phyloP scores from a whole-genome alignment of 768 basidiomycete genomes.

The Boletus rubropictus region DNA sequence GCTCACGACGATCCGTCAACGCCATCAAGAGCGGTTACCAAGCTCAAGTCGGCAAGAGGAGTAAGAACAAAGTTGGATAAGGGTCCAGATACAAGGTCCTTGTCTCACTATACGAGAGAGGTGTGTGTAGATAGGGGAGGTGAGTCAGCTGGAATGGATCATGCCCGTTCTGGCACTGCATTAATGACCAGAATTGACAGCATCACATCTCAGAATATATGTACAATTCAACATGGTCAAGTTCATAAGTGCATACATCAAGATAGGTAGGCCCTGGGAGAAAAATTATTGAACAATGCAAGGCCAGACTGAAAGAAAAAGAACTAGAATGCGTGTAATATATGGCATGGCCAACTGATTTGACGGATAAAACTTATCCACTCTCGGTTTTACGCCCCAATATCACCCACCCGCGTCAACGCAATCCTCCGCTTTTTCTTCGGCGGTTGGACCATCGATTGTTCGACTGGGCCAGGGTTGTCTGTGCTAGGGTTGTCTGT shows the following conservation, averaged over 20 bases:
- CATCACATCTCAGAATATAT: constrained; percentile 22
- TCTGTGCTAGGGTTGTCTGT: constrained; percentile 3
- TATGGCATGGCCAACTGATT: constrained; percentile 5
- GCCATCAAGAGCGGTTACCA: constrained; percentile 99
- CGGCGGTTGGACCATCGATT: constrained; percentile 47
- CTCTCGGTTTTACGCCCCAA: constrained; percentile 27
- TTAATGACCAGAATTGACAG: constrained; percentile 7
- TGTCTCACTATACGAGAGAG: neutral
- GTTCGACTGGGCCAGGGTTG: constrained; percentile 13
- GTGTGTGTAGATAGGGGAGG: constrained; percentile 1
- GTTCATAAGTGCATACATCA: constrained; percentile 4
- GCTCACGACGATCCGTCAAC: constrained; percentile 85
- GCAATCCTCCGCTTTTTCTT: constrained; percentile 86
- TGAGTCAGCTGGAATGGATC: neutral
- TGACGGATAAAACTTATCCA: neutral
- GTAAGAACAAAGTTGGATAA: constrained; percentile 72
- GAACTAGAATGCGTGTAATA: constrained; percentile 15
- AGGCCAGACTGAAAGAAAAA: constrained; percentile 2
- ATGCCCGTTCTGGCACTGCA: constrained; percentile 5
- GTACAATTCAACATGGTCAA: constrained; percentile 11
- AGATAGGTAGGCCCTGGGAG: constrained; percentile 1
- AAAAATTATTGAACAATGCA: constrained; percentile 8
- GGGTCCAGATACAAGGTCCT: constrained; percentile 1
- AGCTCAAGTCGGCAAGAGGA: constrained; percentile 87
- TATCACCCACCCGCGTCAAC: constrained; percentile 62